phyloP scores from a whole-genome alignment of 345 rosid species.

The Eucalyptus victrix region DNA sequence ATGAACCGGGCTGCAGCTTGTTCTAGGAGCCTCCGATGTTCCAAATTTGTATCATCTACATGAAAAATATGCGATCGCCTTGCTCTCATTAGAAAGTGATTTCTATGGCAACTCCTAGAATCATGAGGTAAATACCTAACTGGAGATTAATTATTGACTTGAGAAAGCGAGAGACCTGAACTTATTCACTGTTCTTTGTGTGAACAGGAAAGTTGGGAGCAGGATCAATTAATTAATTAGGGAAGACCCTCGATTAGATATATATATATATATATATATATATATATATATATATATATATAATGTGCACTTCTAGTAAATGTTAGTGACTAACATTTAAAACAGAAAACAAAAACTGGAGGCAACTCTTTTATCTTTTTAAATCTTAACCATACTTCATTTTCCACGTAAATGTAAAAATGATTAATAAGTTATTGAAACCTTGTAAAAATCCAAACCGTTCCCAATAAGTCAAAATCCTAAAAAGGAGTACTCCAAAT shows the following conservation, averaged over 20 bases:
- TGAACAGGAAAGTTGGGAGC: not conserved
- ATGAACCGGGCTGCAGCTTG: not conserved
- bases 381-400: not conserved
- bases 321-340: not conserved
- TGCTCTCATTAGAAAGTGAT: not conserved
- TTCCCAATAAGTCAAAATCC: not conserved
- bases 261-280: too few relatives aligned
- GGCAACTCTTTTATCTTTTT: not conserved
- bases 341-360: not conserved
- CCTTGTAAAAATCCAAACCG: not conserved
- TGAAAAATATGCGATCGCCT: not conserved
- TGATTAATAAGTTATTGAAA: not conserved
- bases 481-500: not conserved
- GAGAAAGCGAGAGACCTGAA: not conserved
- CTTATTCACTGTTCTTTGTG: not conserved
- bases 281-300: not conserved
- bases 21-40: not conserved
- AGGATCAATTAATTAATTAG: not conserved
- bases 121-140: not conserved
- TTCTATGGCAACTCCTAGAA: not conserved
- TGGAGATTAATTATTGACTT: not conserved
- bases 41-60: not conserved
- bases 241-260: not conserved
- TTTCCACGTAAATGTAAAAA: not conserved
- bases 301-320: not conserved